Percentiles rank a stretch among this genome's conserved stretches.
These are phyloP conservation scores for Glaciozyma martinii DNA, from an alignment of 768 basidiomycete species.

Conservation along the genomic window DNA sequence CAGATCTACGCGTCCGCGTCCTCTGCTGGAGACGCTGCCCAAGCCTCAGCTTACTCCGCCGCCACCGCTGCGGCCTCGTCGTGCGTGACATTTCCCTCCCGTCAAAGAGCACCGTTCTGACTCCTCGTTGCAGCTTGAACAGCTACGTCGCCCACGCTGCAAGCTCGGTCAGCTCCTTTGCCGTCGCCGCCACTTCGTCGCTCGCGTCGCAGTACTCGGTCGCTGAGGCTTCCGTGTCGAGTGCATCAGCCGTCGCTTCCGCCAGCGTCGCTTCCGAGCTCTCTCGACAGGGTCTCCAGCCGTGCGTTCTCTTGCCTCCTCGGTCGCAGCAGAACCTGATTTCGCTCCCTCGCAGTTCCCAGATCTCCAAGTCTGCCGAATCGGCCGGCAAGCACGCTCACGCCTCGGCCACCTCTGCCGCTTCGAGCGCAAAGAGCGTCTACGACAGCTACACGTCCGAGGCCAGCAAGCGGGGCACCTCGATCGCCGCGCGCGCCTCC, in stretches of 20 bases:
- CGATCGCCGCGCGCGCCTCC: not conserved
- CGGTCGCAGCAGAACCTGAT: not conserved
- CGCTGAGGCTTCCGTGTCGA: constrained; percentile 29
- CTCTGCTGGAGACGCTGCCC: constrained; percentile 38
- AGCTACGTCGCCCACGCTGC: constrained; percentile 22
- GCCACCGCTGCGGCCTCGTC: constrained; percentile 37
- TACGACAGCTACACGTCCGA: constrained; percentile 5
- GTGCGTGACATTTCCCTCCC: constrained; percentile 29
- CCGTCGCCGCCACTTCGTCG: constrained; percentile 20
- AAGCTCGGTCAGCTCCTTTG: constrained; percentile 28
- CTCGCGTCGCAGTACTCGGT: constrained; percentile 35
- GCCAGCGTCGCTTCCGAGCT: not conserved
- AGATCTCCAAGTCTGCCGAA: constrained; percentile 23
- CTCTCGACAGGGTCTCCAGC: not conserved
- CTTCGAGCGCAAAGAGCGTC: constrained; percentile 11
- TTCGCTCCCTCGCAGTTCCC: not conserved
- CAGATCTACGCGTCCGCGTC: constrained; percentile 24
- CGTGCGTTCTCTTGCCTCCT: not conserved
- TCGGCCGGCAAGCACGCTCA: constrained; percentile 31
- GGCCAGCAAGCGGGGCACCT: not conserved
- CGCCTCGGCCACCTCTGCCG: constrained; percentile 34
- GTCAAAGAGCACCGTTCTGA: too few species aligned
- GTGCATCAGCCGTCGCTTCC: constrained; percentile 31
- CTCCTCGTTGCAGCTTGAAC: not conserved
- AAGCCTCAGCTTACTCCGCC: constrained; percentile 36